A percentile compares a stretch with the other conserved stretches of the same genome.
Evolutionary conservation across 2,329 filamentous ascomycete species (phyloP).

Genomic region (Fusarium luffae): DNA sequence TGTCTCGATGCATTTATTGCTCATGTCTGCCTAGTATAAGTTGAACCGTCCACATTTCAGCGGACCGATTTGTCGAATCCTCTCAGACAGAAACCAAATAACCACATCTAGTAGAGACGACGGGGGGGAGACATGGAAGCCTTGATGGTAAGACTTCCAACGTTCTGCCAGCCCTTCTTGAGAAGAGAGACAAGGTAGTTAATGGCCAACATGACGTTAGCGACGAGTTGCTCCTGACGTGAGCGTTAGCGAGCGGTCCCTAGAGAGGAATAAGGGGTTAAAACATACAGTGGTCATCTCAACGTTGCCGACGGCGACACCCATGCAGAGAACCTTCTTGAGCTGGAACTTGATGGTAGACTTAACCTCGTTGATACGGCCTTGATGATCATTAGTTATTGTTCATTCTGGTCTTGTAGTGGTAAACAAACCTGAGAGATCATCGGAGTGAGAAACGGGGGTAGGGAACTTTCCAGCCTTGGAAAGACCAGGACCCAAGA

Average conservation of each 20-base stretch:
- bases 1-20: constrained; percentile 37
- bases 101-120: constrained; percentile 85
- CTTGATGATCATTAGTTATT: neutral
- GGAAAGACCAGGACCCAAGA: constrained; percentile 97
- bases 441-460: constrained; percentile 95
- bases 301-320: constrained; percentile 98
- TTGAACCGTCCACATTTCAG: constrained; percentile 30
- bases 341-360: constrained; percentile 99
- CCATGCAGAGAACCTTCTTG: constrained; percentile 99
- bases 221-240: constrained; percentile 85
- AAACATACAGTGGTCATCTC: constrained; percentile 73
- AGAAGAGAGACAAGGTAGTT: constrained; percentile 99
- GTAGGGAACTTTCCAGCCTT: constrained; percentile 99
- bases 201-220: constrained; percentile 99
- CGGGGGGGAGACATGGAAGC: constrained; percentile 99
- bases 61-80: constrained; percentile 33
- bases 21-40: constrained; percentile 35
- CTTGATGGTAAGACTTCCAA: constrained; percentile 99
- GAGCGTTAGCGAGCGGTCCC: neutral
- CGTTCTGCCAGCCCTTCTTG: constrained; percentile 99
- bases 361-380: constrained; percentile 99
- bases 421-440: constrained; percentile 69
- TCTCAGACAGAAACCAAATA: constrained; percentile 40
- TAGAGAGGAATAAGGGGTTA: neutral
- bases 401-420: neutral